Conservation (phyloP, 129 eudicot species). For the Flaveria brownii region DNA sequence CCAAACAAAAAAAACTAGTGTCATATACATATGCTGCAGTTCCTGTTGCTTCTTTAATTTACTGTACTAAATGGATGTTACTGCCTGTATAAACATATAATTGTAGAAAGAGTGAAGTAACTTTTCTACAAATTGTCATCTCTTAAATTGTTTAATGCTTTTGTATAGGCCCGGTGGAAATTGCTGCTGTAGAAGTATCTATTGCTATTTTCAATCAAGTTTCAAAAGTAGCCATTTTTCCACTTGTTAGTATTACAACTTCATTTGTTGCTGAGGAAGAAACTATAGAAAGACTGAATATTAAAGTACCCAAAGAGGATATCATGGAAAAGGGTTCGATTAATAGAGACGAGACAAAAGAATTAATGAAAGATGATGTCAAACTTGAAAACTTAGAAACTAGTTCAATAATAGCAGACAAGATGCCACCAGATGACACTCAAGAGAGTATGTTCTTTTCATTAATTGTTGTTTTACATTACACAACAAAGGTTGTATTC, state of each 20-base stretch:
- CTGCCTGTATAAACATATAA: neutral
- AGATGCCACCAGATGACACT: slow-evolving; percentile 20
- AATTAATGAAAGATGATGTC: slow-evolving; percentile 22
- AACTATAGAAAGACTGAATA: slow-evolving; percentile 43
- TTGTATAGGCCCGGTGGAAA: slow-evolving; percentile 62
- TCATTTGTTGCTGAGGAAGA: slow-evolving; percentile 98
- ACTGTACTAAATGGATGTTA: no score
- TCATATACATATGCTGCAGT: no score
- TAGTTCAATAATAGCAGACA: slow-evolving; percentile 14
- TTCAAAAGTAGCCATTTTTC: slow-evolving; percentile 81
- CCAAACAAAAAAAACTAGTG: neutral
- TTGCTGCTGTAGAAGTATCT: slow-evolving; percentile 86
- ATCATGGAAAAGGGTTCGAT: no score
- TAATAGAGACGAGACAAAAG: slow-evolving; percentile 6
- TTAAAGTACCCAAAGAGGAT: slow-evolving; percentile 19
- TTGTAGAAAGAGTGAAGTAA: neutral
- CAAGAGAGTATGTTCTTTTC: slow-evolving; percentile 33
- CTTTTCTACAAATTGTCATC: neutral
- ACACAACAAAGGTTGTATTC: neutral
- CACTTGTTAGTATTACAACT: slow-evolving; percentile 88
- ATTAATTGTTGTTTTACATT: no score
- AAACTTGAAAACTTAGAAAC: slow-evolving; percentile 27
- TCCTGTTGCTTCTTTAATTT: no score
- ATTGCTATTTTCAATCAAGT: slow-evolving; percentile 92
- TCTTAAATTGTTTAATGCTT: neutral